Evolutionary conservation across 106 monocot genomes (phyloP).

Genomic region (Apostasia ramifera): DNA sequence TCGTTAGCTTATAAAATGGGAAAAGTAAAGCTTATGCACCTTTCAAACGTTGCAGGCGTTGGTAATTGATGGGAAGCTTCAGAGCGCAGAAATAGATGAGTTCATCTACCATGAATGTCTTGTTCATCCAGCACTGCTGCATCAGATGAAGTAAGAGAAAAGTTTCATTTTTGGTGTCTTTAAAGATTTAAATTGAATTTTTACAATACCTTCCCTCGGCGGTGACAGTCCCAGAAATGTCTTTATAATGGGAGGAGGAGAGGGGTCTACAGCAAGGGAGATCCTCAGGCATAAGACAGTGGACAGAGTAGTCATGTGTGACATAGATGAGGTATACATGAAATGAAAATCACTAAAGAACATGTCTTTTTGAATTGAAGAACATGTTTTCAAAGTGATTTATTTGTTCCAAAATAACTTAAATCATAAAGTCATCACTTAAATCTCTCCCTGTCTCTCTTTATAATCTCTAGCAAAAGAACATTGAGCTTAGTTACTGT

Average conservation of each 20-base stretch:
- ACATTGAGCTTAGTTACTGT: too few species aligned
- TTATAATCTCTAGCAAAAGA: too few species aligned
- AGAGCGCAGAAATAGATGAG: conserved; percentile 54
- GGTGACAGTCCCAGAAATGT: conserved; percentile 24
- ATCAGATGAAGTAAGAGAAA: conserved; percentile 21
- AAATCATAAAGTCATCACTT: too few species aligned
- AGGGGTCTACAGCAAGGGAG: conserved; percentile 45
- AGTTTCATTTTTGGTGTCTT: neutral
- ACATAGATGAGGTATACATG: conserved; percentile 34
- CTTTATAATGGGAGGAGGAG: conserved; percentile 46
- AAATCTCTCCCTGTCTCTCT: too few species aligned
- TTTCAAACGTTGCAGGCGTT: conserved; percentile 16
- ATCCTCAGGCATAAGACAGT: conserved; percentile 34
- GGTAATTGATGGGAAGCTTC: conserved; percentile 46
- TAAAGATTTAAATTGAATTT: neutral
- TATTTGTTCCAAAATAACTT: neutral
- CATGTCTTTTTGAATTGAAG: neutral
- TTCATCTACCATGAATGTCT: conserved; percentile 52
- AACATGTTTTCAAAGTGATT: neutral
- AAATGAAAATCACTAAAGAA: neutral
- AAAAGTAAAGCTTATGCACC: neutral
- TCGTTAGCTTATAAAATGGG: neutral
- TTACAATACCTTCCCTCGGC: conserved; percentile 1
- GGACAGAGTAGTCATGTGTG: conserved; percentile 40
- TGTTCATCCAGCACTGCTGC: conserved; percentile 42